Percentiles rank a stretch among this genome's conserved stretches.
Evolutionary conservation across 1,139 yeast species (phyloP).

Genomic region (Hemisphaericaspora lyxosophila): DNA sequence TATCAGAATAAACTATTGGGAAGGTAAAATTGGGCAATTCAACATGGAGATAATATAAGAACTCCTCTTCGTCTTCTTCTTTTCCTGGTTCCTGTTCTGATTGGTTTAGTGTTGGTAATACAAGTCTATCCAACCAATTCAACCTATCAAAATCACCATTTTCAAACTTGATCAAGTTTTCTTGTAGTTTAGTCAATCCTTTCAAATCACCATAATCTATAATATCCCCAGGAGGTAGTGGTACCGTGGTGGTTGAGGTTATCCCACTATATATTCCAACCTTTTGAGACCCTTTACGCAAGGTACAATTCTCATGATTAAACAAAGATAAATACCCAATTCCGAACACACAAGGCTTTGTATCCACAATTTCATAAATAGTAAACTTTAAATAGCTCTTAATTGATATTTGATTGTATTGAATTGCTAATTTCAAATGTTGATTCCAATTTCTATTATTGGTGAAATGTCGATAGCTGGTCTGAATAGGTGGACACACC

Average conservation of each 20-base stretch:
- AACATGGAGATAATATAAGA: conserved; percentile 50
- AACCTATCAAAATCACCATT: conserved; percentile 62
- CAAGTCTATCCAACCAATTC: conserved; percentile 76
- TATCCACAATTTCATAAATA: conserved; percentile 65
- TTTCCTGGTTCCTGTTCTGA: conserved; percentile 38
- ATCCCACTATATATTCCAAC: conserved; percentile 24
- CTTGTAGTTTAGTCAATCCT: conserved; percentile 44
- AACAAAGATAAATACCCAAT: conserved; percentile 62
- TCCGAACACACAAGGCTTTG: conserved; percentile 53
- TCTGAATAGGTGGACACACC: conserved; percentile 64
- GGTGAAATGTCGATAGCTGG: conserved; percentile 63
- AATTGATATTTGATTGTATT: conserved; percentile 65
- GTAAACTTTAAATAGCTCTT: conserved; percentile 60
- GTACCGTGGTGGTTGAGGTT: background rate
- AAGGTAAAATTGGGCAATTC: conserved; percentile 78
- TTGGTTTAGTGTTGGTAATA: conserved; percentile 48
- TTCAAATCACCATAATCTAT: conserved; percentile 25
- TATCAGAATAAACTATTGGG: conserved; percentile 78
- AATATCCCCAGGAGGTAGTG: conserved; percentile 7
- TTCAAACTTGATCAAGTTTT: conserved; percentile 60
- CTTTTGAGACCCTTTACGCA: conserved; percentile 42
- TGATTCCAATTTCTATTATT: conserved; percentile 49
- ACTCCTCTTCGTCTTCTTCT: conserved; percentile 14
- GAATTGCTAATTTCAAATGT: conserved; percentile 70
- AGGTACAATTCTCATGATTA: conserved; percentile 33